A percentile compares a stretch with the other conserved stretches of the same genome.
Evolutionary conservation across 306 rosid species (phyloP).

Genomic region (Delonix regia): DNA sequence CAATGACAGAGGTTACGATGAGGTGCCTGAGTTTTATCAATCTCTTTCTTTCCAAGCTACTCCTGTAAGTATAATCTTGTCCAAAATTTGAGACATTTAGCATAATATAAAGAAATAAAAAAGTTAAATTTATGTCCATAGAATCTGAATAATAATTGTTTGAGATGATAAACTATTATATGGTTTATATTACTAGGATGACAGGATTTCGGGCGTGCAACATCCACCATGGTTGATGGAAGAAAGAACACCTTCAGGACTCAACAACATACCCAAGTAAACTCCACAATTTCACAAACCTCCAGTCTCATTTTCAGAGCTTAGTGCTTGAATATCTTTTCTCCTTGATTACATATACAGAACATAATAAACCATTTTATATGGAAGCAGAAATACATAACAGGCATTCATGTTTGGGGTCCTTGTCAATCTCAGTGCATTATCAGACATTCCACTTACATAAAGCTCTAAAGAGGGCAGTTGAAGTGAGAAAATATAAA

Average conservation of each 20-base stretch:
- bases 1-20: conserved; percentile 40
- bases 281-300: not conserved
- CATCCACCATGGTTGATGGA: conserved; percentile 14
- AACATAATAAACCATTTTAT: not conserved
- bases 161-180: not conserved
- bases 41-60: conserved; percentile 39
- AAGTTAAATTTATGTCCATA: not conserved
- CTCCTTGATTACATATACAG: not conserved
- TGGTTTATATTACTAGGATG: conserved; percentile 33
- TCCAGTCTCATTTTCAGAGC: not conserved
- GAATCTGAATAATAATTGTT: not conserved
- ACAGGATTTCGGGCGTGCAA: conserved; percentile 22
- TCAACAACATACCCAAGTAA: conserved; percentile 38
- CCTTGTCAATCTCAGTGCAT: not conserved
- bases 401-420: not conserved
- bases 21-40: conserved; percentile 36
- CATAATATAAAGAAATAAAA: not conserved
- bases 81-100: not conserved
- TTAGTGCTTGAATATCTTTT: not conserved
- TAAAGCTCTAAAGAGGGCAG: not conserved
- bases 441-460: not conserved
- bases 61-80: conserved; percentile 47
- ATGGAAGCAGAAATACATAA: not conserved
- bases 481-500: not conserved
- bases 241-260: conserved; percentile 9